phyloP scores from a whole-genome alignment of 2,329 filamentous ascomycete genomes.

The Trichoderma semiorbis region DNA sequence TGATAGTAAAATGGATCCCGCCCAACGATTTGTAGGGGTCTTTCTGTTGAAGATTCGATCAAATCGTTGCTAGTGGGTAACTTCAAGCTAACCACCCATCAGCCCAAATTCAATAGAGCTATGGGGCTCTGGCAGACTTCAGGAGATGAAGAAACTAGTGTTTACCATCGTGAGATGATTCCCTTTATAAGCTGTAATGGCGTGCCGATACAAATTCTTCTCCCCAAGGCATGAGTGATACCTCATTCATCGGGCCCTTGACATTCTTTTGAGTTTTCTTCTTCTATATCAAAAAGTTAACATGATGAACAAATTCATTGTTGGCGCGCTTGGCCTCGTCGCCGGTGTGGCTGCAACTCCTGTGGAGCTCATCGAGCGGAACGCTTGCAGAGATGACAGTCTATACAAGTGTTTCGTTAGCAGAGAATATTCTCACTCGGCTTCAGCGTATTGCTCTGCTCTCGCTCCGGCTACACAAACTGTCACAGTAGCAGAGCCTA shows the following conservation, averaged over 20 bases:
- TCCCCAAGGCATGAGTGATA: background rate
- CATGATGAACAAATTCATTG: background rate
- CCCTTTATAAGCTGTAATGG: background rate
- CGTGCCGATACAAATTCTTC: background rate
- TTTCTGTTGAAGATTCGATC: background rate
- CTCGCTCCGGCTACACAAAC: constrained; percentile 22
- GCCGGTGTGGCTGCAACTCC: constrained; percentile 14
- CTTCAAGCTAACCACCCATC: background rate
- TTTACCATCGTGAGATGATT: background rate
- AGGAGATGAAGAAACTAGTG: background rate
- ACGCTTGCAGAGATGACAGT: constrained; percentile 24
- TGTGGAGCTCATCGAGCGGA: constrained; percentile 16
- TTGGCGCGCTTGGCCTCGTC: constrained; percentile 15
- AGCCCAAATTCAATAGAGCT: background rate
- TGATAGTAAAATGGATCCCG: background rate
- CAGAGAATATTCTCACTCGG: constrained; percentile 22
- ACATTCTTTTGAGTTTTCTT: background rate
- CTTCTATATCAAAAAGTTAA: too few species aligned
- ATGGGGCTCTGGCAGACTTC: background rate
- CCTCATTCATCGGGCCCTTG: background rate
- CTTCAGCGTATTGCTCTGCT: constrained; percentile 23
- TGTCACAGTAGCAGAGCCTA: constrained; percentile 20
- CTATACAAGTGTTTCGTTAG: constrained; percentile 25
- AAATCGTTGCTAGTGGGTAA: background rate
- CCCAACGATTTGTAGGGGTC: background rate